These are phyloP conservation scores for Fusarium chuoi DNA, from an alignment of 2,329 filamentous ascomycete species.

Conservation along the genomic window DNA sequence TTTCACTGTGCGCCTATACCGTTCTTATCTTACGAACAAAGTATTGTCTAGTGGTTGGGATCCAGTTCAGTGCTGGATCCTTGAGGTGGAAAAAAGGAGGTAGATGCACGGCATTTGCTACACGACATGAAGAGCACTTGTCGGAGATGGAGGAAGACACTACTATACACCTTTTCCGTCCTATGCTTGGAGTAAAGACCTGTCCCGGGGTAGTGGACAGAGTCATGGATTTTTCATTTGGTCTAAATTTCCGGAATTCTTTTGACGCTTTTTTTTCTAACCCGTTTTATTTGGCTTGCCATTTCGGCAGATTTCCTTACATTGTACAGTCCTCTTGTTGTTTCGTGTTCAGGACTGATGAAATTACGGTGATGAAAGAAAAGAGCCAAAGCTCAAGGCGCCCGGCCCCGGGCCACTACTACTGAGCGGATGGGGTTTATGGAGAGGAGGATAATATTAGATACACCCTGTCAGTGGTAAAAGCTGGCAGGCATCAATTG, in stretches of 20 bases:
- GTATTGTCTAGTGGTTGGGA: constrained; percentile 45
- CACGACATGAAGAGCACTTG: constrained; percentile 43
- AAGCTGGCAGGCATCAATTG: constrained; percentile 38
- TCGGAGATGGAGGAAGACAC: constrained; percentile 26
- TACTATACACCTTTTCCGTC: constrained; percentile 27
- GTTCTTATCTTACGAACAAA: constrained; percentile 37
- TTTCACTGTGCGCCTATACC: constrained; percentile 27
- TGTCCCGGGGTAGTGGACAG: constrained; percentile 14
- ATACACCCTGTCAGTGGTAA: constrained; percentile 32
- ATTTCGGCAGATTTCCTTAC: constrained; percentile 25
- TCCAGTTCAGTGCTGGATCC: constrained; percentile 12
- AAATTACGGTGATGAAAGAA: constrained; percentile 45
- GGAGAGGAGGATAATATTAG: constrained; percentile 28
- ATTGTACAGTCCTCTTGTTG: constrained; percentile 38
- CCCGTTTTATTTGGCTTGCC: constrained; percentile 28
- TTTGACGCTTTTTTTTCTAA: not conserved
- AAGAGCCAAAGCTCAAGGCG: constrained; percentile 28
- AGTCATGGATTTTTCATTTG: constrained; percentile 24
- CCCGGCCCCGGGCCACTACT: constrained; percentile 6
- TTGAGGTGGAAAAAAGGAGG: constrained; percentile 28
- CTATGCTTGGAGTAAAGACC: constrained; percentile 41
- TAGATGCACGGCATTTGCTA: constrained; percentile 41
- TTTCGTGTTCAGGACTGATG: constrained; percentile 41
- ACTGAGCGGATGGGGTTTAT: constrained; percentile 11
- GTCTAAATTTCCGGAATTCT: constrained; percentile 12